Percentiles rank a stretch among this genome's conserved stretches.
Conservation (phyloP, 306 rosid species). For the Vachellia collinsii region DNA sequence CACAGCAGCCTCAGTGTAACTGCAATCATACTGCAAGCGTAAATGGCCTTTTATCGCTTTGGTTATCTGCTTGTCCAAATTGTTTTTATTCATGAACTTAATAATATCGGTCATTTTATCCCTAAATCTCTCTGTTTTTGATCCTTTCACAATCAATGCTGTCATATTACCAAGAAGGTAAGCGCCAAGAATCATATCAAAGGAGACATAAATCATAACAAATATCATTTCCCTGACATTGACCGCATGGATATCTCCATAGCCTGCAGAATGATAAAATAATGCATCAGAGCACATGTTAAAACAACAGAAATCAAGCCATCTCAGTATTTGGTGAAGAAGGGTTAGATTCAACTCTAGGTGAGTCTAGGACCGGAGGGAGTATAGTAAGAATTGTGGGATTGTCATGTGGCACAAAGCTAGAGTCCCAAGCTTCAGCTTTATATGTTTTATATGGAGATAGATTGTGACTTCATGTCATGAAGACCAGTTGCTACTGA, state of each 20-base stretch:
- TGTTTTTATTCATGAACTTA: constrained; percentile 55
- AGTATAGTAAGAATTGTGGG: too few species aligned
- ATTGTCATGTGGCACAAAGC: too few species aligned
- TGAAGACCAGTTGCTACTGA: too few species aligned
- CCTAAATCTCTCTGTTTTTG: constrained; percentile 71
- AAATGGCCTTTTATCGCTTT: constrained; percentile 52
- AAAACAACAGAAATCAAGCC: background rate
- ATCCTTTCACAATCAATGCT: constrained; percentile 70
- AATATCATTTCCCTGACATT: constrained; percentile 78
- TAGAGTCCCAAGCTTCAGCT: too few species aligned
- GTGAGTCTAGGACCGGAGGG: background rate
- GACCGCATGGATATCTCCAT: constrained; percentile 74
- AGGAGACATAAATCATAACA: constrained; percentile 68
- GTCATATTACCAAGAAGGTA: constrained; percentile 72
- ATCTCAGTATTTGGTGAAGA: background rate
- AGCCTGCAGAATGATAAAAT: constrained; percentile 45
- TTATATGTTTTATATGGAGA: too few species aligned
- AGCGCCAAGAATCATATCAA: constrained; percentile 78
- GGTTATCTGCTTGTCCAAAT: constrained; percentile 45
- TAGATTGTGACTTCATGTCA: too few species aligned
- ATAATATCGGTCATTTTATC: constrained; percentile 61
- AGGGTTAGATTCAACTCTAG: background rate
- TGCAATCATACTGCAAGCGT: constrained; percentile 52
- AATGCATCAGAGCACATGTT: background rate
- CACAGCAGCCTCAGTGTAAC: constrained; percentile 49